Conservation (phyloP, 2,329 filamentous ascomycete genomes). For the Colletotrichum sp. region DNA sequence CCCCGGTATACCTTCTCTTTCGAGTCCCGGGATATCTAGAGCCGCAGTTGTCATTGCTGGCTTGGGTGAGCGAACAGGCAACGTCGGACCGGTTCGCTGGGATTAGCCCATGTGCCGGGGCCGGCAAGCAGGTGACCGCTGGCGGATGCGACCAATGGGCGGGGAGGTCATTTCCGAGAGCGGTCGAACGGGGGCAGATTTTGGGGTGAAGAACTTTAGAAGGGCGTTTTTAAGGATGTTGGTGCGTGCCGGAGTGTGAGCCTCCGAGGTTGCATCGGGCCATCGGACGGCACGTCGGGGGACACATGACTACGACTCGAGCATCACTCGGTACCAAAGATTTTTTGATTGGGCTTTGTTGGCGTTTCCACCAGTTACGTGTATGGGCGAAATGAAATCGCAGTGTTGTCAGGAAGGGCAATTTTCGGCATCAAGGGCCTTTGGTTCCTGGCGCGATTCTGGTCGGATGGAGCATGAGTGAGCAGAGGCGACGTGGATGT, state of each 20-base stretch:
- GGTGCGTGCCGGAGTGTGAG: not conserved
- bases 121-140: not conserved
- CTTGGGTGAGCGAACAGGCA: not conserved
- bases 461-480: not conserved
- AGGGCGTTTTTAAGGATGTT: not conserved
- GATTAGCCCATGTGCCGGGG: not conserved
- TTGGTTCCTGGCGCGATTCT: not conserved
- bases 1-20: not conserved
- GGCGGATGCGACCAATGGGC: not conserved
- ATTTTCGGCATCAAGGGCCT: not conserved
- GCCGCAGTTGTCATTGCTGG: not conserved
- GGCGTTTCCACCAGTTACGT: constrained; percentile 5
- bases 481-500: not conserved
- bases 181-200: not conserved
- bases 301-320: constrained; percentile 5
- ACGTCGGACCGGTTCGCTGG: constrained; percentile 10
- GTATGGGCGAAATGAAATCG: not conserved
- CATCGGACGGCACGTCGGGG: not conserved
- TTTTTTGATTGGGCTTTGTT: not conserved
- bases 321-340: not conserved
- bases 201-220: not conserved
- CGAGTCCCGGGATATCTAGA: not conserved
- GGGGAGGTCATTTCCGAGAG: not conserved
- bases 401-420: not conserved
- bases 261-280: constrained; percentile 19